Evolutionary conservation across 2,329 filamentous ascomycete genomes (phyloP).

Genomic region (Clarireedia sp.): DNA sequence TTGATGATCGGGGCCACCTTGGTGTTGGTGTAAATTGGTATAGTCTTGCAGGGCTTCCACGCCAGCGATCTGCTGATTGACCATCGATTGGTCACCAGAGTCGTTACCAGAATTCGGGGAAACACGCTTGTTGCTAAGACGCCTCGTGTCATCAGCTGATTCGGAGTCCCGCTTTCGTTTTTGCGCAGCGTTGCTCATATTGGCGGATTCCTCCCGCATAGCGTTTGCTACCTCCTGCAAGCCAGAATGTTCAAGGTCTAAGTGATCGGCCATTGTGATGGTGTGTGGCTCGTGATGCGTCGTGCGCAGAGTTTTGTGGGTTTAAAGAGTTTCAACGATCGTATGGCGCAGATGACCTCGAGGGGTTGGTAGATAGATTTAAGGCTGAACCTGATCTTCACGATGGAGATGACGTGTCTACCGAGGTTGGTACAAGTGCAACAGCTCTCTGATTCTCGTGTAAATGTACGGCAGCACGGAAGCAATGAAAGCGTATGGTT

Average conservation of each 20-base stretch:
- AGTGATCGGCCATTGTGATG: constrained; percentile 27
- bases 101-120: constrained; percentile 27
- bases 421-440: constrained; percentile 27
- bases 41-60: constrained; percentile 31
- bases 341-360: constrained; percentile 29
- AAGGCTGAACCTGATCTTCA: constrained; percentile 24
- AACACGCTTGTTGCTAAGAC: constrained; percentile 28
- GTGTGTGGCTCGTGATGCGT: constrained; percentile 18
- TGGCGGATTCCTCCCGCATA: constrained; percentile 27
- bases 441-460: constrained; percentile 13
- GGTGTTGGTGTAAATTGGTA: constrained; percentile 37
- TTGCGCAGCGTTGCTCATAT: constrained; percentile 19
- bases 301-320: constrained; percentile 26
- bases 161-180: constrained; percentile 31
- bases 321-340: constrained; percentile 6
- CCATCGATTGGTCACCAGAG: constrained; percentile 14
- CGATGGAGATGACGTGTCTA: constrained; percentile 28
- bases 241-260: constrained; percentile 30
- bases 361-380: constrained; percentile 27
- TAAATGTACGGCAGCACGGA: constrained; percentile 20
- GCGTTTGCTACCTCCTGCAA: constrained; percentile 32
- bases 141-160: constrained; percentile 30
- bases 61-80: constrained; percentile 22
- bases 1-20: constrained; percentile 37
- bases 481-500: constrained; percentile 14